Base-by-base conservation (phyloP, 176 grass and related monocot genomes). In the Aechmea fasciata region DNA sequence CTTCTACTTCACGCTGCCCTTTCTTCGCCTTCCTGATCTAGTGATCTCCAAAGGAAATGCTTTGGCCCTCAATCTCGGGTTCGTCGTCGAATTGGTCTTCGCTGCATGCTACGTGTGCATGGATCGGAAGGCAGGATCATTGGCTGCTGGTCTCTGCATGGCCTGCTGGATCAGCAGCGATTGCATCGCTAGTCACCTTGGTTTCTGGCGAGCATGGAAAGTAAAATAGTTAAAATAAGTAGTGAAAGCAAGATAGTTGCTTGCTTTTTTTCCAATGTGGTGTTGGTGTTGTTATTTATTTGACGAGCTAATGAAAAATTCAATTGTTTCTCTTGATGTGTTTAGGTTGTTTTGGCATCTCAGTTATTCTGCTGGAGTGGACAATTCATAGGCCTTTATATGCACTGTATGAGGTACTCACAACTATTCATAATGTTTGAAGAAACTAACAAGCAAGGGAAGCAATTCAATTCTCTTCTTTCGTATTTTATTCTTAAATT, bases 161-260 rank as follows among this genome's bases (percentile, higher is more conserved):
- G 78, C 82, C 73, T 94, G 83, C 75, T 94, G 86, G 90, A 50
- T 66, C 63, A 76, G 57, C 19, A 90, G 86, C 68, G 71, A 47
- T 48, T 84, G 69, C 10, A 80, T 89, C 33, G 83, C 86, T 19
- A 29, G 77, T n/a, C 71, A 68, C 62, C 86, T 94, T 18, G 83
- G 83, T 5, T 86, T 77, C 78, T 90, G 86, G 54, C 7, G 70
- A 28, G 83, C 77, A 47, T 90, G 81, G 81, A 87, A 90, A 86
- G 86, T 89, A 13, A 33, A 13, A 29, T 12, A 4, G 9, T 2
- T 13, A 26, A 26, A 26, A 26, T 26, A 26, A 26, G 25, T 26
- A 2, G 25, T 26, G 25, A 26, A 26, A 26, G 2, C 25, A 26
- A 26, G 25, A 26, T 26, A 26, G 25, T 26, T 26, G 25, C 25